Conservation (phyloP, 192 early-diverging fungal genomes). For the Geranomyces michiganensis region DNA sequence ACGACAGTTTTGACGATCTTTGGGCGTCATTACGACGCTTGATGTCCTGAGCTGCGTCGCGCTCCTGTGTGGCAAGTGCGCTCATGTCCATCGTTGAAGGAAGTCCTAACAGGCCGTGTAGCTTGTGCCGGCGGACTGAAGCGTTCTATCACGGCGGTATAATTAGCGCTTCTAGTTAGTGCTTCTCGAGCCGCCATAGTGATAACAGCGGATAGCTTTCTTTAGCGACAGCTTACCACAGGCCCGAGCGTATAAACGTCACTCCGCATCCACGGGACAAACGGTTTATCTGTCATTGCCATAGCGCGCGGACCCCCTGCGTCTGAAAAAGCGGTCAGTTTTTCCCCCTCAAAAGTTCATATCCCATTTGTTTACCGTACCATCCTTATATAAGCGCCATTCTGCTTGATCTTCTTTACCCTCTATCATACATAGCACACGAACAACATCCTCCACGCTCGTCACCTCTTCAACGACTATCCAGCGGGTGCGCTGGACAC, state of each 20-base stretch:
- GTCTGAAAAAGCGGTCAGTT: background rate
- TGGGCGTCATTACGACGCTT: conserved; percentile 32
- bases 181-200: no score
- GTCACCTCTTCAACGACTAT: conserved; percentile 28
- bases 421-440: conserved; percentile 25
- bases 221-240: background rate
- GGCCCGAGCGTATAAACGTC: conserved; percentile 18
- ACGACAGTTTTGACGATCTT: conserved; percentile 19
- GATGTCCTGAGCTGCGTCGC: conserved; percentile 15
- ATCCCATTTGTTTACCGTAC: background rate
- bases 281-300: conserved; percentile 8
- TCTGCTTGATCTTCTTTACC: conserved; percentile 23
- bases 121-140: conserved; percentile 16
- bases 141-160: no score
- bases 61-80: conserved; percentile 6
- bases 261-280: conserved; percentile 21
- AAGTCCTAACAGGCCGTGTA: conserved; percentile 30
- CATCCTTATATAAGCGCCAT: conserved; percentile 6
- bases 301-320: background rate
- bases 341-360: background rate
- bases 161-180: no score
- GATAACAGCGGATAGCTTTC: no score
- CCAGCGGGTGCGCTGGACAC: conserved; percentile 8
- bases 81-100: conserved; percentile 25
- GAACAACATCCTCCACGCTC: conserved; percentile 31